phyloP scores from a whole-genome alignment of 2,329 filamentous ascomycete genomes.

The Colletotrichum siamense region DNA sequence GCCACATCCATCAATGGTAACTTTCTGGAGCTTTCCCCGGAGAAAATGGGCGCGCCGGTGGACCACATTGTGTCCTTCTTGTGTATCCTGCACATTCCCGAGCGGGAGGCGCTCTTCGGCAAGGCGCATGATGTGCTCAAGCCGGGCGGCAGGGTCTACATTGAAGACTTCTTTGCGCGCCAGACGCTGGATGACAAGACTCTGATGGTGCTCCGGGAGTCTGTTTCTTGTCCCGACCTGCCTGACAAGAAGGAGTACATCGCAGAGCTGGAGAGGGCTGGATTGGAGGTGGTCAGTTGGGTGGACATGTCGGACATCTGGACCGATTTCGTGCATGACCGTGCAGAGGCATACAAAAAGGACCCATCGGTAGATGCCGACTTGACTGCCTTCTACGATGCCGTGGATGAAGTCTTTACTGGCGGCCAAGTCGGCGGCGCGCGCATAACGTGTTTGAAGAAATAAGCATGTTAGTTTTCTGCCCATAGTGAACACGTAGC shows the following conservation, averaged over 20 bases:
- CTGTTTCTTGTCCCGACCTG: constrained; percentile 22
- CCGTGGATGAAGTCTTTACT: constrained; percentile 21
- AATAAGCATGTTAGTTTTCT: neutral
- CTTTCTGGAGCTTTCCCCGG: constrained; percentile 11
- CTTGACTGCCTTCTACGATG: constrained; percentile 20
- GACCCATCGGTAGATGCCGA: neutral
- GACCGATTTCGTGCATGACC: constrained; percentile 22
- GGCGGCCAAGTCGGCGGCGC: constrained; percentile 18
- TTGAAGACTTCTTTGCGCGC: constrained; percentile 26
- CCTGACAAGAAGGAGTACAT: constrained; percentile 20
- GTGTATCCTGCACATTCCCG: constrained; percentile 25
- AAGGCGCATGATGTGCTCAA: constrained; percentile 15
- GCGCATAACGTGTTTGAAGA: constrained; percentile 16
- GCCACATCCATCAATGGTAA: constrained; percentile 23
- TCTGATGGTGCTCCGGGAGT: constrained; percentile 2
- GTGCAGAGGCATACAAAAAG: constrained; percentile 16
- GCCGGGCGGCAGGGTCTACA: constrained; percentile 21
- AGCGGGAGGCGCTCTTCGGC: constrained; percentile 18
- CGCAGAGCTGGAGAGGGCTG: constrained; percentile 16
- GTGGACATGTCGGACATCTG: constrained; percentile 23
- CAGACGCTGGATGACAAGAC: neutral
- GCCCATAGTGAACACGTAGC: neutral
- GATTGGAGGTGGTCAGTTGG: constrained; percentile 19
- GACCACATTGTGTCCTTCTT: constrained; percentile 27
- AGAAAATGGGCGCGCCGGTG: neutral